Percentiles rank a stretch among this genome's conserved stretches.
These are phyloP conservation scores for Lasiosphaeriaceae sp. DNA, from an alignment of 495 filamentous ascomycete genomes.

Conservation along the genomic window DNA sequence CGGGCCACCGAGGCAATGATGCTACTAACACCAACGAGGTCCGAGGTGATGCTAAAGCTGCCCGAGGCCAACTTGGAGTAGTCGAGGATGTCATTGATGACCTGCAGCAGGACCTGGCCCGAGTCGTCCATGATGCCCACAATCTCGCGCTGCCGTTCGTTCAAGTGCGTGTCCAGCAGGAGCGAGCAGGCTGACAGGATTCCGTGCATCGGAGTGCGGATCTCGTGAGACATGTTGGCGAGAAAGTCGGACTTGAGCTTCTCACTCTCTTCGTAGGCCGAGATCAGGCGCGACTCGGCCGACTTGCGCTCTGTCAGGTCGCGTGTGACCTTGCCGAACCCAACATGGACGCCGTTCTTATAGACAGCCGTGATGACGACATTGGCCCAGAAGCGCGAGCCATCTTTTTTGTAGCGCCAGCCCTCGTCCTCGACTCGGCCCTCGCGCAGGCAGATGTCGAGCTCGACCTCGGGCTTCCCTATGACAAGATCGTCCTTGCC, in stretches of 20 bases:
- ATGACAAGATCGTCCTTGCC: constrained; percentile 48
- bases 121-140: constrained; percentile 46
- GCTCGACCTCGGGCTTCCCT: constrained; percentile 53
- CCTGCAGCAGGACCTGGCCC: constrained; percentile 42
- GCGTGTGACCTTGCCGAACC: constrained; percentile 63
- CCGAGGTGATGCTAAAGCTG: constrained; percentile 40
- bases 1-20: constrained; percentile 53
- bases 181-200: constrained; percentile 46
- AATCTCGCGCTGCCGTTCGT: constrained; percentile 40
- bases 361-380: constrained; percentile 62
- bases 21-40: constrained; percentile 38
- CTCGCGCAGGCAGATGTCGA: constrained; percentile 55
- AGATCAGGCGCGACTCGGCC: constrained; percentile 53
- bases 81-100: constrained; percentile 53
- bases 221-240: constrained; percentile 57
- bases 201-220: constrained; percentile 51
- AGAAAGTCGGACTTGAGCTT: constrained; percentile 65
- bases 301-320: constrained; percentile 60
- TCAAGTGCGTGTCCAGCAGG: constrained; percentile 39
- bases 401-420: constrained; percentile 63
- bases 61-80: constrained; percentile 48
- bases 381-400: constrained; percentile 62
- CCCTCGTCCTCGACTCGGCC: constrained; percentile 62
- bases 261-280: constrained; percentile 62
- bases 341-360: constrained; percentile 53